Evolutionary conservation across 352 stramenopile species (phyloP), one percentile per base, ranked within the genome.

Genomic region (Globisporangium cederbergense): DNA sequence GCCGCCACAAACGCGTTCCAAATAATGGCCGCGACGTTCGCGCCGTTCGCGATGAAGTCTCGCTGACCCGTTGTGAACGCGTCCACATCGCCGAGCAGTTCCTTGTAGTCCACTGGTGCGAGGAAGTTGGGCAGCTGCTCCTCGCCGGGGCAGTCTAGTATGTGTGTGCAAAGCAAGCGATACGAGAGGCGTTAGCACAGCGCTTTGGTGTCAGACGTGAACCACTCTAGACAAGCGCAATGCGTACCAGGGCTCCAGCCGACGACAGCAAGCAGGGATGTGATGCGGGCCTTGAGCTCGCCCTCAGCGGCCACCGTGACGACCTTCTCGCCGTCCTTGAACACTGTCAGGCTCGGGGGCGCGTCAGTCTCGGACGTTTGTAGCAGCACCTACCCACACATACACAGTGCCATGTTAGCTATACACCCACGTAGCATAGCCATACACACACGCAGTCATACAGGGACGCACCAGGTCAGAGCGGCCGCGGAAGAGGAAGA

Each of bases 21-120:
- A 72, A 93, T 86, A 60, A 91, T 89, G 16, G 86, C 76, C 32
- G 86, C 79, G 14, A 91, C 83, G 65, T 95, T 95, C 57, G 86
- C 81, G 40, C 81, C 74, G 64, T 95, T 95, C 46, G 86, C 80
- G 32, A 93, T 73, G 70, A 86, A 89, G 72, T 95, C 86, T 50
- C 78, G 79, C 73, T 95, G 83, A 9, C 68, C 76, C 2, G 70
- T 73, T 5, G 79, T 91, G 73, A 87, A 89, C 18, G 78, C 79
- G 49, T 80, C 75, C 28, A 91, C 73, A 36, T 91, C 80, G 4
- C 61, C 57, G 22, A 90, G 61, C 28, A 93, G 57, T 53, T 90
- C 81, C 45, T 88, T 76, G 36, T 80, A 78, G 65, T 95, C 79
- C 25, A 95, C 74, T 0, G 83, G 75, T 25, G 70, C 66, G 49